Percentiles rank a stretch among this genome's conserved stretches.
These are phyloP conservation scores for Naganishia vishniacii DNA, from an alignment of 768 basidiomycete genomes.

Conservation along the genomic window DNA sequence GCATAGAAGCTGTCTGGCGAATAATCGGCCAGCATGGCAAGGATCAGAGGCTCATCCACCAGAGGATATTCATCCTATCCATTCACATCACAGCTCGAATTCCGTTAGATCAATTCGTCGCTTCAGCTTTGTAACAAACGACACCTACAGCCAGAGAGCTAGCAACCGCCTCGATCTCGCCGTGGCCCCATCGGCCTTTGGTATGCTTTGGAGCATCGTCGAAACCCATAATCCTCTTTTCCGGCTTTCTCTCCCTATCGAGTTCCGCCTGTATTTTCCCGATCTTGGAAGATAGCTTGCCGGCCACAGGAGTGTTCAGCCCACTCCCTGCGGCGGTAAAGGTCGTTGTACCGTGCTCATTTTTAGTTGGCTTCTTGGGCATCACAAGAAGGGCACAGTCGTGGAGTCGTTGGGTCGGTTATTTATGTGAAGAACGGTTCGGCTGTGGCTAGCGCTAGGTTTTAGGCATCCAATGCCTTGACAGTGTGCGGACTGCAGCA, in stretches of 20 bases:
- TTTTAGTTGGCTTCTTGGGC: conserved; percentile 7
- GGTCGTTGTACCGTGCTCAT: conserved; percentile 14
- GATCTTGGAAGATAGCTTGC: conserved; percentile 12
- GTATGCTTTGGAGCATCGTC: conserved; percentile 19
- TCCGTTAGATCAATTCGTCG: no score
- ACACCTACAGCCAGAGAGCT: conserved; percentile 6
- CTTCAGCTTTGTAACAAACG: background rate
- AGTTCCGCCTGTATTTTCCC: conserved; percentile 14
- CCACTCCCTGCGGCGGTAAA: conserved; percentile 21
- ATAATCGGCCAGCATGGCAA: conserved; percentile 24
- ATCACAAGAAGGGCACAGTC: background rate
- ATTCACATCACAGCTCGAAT: background rate
- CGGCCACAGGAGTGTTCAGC: conserved; percentile 4
- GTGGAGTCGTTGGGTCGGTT: background rate
- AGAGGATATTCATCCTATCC: conserved; percentile 24
- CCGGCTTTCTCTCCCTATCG: conserved; percentile 12
- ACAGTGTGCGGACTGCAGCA: no score
- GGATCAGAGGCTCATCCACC: conserved; percentile 26
- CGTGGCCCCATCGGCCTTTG: conserved; percentile 3
- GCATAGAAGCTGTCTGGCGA: conserved; percentile 20
- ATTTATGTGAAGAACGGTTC: no score
- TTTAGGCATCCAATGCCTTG: no score
- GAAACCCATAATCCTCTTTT: conserved; percentile 11
- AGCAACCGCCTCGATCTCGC: conserved; percentile 14
- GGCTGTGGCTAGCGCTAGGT: no score